Conservation (phyloP, 352 stramenopile species). For the Phytophthora syringae region DNA sequence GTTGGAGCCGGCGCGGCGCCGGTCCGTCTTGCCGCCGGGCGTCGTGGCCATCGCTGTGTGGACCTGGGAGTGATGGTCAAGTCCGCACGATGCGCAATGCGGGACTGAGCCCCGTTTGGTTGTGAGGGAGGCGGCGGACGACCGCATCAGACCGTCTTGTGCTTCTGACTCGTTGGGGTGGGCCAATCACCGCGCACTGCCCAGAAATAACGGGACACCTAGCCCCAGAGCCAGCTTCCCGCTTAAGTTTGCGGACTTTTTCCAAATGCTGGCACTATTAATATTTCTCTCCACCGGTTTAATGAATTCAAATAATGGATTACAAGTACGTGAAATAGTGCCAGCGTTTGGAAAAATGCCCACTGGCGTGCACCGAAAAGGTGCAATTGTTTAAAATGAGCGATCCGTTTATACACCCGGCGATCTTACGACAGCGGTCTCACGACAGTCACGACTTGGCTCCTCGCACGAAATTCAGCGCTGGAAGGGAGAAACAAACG, state of each 20-base stretch:
- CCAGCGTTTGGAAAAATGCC: background rate
- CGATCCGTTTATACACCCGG: background rate
- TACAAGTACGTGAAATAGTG: too few relatives aligned
- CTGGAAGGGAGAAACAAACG: too few relatives aligned
- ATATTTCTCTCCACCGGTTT: too few relatives aligned
- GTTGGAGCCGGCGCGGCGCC: constrained; percentile 81
- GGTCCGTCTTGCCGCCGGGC: constrained; percentile 53
- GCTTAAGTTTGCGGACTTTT: too few relatives aligned
- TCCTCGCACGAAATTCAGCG: constrained; percentile 33
- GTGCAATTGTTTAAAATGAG: too few relatives aligned
- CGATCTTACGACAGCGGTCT: constrained; percentile 30
- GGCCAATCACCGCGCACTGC: constrained; percentile 17
- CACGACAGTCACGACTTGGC: constrained; percentile 25
- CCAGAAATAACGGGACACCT: constrained; percentile 19
- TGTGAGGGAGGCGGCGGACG: constrained; percentile 20
- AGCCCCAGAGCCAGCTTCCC: constrained; percentile 16
- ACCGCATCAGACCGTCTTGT: background rate
- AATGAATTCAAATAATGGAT: too few relatives aligned
- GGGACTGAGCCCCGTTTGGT: constrained; percentile 11
- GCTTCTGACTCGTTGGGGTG: constrained; percentile 26
- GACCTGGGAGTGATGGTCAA: constrained; percentile 26
- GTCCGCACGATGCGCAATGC: background rate
- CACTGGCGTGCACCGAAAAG: constrained; percentile 6
- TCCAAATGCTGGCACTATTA: too few relatives aligned
- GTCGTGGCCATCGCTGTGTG: constrained; percentile 38